phyloP scores from a whole-genome alignment of 257 asterid species.

The Fraxinus cuspidata region DNA sequence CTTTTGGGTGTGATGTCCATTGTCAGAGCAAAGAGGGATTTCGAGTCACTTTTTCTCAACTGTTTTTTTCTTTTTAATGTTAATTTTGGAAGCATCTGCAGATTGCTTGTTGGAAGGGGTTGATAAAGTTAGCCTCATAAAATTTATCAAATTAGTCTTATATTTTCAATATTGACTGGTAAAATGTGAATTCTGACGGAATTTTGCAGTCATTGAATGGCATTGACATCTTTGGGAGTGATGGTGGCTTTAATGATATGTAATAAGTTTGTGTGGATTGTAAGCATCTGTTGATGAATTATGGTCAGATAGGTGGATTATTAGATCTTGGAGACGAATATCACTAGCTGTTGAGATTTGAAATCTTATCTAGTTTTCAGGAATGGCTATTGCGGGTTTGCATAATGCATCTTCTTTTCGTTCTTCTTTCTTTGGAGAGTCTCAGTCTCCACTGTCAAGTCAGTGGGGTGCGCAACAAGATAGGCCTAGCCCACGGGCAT shows the following conservation, averaged over 20 bases:
- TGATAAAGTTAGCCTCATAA: neutral
- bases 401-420: constrained; percentile 35
- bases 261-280: neutral
- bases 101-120: constrained; percentile 25
- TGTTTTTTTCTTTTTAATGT: neutral
- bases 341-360: constrained; percentile 7
- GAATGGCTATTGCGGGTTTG: constrained; percentile 47
- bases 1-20: neutral
- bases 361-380: neutral
- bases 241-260: neutral
- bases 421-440: constrained; percentile 45
- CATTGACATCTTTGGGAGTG: neutral
- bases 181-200: neutral
- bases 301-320: constrained; percentile 13
- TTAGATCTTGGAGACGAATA: constrained; percentile 27
- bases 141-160: neutral
- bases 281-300: constrained; percentile 17
- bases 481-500: constrained; percentile 56
- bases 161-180: neutral
- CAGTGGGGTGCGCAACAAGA: constrained; percentile 43
- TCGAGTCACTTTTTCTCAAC: neutral
- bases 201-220: neutral
- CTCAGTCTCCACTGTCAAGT: constrained; percentile 44
- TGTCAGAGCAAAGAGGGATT: neutral
- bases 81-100: constrained; percentile 17